phyloP scores from a whole-genome alignment of 306 rosid species.

The Gastrolobium villosum region DNA sequence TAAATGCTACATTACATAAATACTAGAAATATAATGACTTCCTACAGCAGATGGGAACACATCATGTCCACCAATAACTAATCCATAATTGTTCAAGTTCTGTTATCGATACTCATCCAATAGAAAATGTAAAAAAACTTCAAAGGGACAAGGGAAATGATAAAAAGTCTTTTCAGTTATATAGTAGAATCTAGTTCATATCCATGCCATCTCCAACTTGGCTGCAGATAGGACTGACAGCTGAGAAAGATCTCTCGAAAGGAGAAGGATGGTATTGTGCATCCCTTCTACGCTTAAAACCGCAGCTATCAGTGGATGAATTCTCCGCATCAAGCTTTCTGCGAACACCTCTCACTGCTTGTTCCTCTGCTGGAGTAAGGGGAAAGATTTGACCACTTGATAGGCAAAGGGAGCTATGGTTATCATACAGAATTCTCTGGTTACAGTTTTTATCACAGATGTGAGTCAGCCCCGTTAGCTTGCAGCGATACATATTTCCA shows the following conservation, averaged over 20 bases:
- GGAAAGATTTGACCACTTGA: constrained; percentile 85
- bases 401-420: constrained; percentile 92
- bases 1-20: constrained; percentile 72
- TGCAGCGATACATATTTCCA: constrained; percentile 97
- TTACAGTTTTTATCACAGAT: constrained; percentile 99
- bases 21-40: constrained; percentile 67
- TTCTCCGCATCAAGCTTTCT: constrained; percentile 84
- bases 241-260: constrained; percentile 88
- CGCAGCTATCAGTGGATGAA: constrained; percentile 63
- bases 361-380: constrained; percentile 78
- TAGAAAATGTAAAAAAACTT: constrained; percentile 49
- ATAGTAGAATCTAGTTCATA: constrained; percentile 67
- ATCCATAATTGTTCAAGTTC: constrained; percentile 65
- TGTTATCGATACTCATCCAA: constrained; percentile 54
- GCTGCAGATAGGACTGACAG: constrained; percentile 90
- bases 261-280: constrained; percentile 95
- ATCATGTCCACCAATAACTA: constrained; percentile 72
- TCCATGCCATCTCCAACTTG: constrained; percentile 98
- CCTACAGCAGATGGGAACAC: constrained; percentile 70
- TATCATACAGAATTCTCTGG: constrained; percentile 97
- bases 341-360: constrained; percentile 89
- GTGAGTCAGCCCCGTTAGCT: constrained; percentile 94
- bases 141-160: constrained; percentile 60
- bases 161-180: constrained; percentile 55
- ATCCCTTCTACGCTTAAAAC: constrained; percentile 86